phyloP scores from a whole-genome alignment of 176 grass and related monocot genomes.

The Aechmea fasciata region DNA sequence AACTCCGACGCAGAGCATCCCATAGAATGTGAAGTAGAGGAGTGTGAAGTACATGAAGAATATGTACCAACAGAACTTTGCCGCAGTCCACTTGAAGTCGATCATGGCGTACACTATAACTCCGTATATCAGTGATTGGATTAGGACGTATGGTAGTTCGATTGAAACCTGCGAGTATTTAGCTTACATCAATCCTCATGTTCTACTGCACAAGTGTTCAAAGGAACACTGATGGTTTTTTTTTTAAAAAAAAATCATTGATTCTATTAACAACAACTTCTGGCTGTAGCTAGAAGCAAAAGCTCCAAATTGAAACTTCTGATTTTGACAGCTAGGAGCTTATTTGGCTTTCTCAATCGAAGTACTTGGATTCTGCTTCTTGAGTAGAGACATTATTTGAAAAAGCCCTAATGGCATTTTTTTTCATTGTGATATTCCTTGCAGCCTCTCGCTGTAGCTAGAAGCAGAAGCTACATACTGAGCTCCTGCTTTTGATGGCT shows the following conservation, averaged over 20 bases:
- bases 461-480: too few species aligned
- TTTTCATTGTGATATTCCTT: too few species aligned
- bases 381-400: too few species aligned
- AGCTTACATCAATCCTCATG: background rate
- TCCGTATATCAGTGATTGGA: constrained; percentile 38
- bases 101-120: constrained; percentile 47
- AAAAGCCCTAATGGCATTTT: too few species aligned
- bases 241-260: too few species aligned
- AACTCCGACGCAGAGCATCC: constrained; percentile 43
- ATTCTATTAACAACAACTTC: background rate
- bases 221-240: too few species aligned
- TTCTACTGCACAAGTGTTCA: background rate
- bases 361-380: background rate
- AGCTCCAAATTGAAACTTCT: background rate
- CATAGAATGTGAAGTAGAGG: constrained; percentile 53
- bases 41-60: constrained; percentile 66
- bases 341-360: background rate
- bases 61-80: constrained; percentile 52
- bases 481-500: background rate
- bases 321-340: too few species aligned
- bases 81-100: constrained; percentile 36
- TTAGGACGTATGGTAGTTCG: constrained; percentile 40
- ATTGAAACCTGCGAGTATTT: constrained; percentile 26
- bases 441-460: too few species aligned
- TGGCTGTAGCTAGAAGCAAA: background rate